Evolutionary conservation across 1,284 basidiomycete species (phyloP), one percentile per base, ranked within the genome.

Genomic region (Sphaerobolus stellatus): DNA sequence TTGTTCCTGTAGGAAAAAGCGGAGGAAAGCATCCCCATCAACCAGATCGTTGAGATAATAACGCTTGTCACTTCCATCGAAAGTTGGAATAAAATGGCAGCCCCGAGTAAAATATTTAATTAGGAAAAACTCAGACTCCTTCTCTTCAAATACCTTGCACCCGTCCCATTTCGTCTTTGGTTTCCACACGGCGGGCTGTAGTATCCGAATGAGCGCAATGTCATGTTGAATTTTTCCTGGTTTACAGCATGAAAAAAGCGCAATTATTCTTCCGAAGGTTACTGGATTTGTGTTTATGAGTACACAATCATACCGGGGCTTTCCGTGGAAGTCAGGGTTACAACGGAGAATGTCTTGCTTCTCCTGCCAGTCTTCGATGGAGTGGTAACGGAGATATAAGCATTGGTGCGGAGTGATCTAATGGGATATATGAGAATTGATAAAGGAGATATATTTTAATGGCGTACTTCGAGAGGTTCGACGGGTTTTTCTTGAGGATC

Each of bases 161-260:
- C 40, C 40, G n/a, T 43, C 40, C 40, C 40, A 43, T 18, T 43
- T 43, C 9, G 40, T 7, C 25, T 43, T 43, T 24, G 40, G 40
- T 8, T 18, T 43, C 40, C 40, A 43, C 40, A 55, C 55, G 22
- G 55, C 58, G 29, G 27, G 6, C 5, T 58, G 53, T 24, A 38
- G 36, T 22, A 38, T 38, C 22, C 7, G 36, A 38, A 38, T 22
- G 5, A 38, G 7, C 7, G 36, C 36, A 38, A 38, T 16, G 7
- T 38, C 36, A 7, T 22, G 22, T 7, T 7, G 36, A 5, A 16
- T 5, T 16, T 22, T 22, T 22, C 7, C 22, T 7, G 36, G 22
- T n/a, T 38, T 22, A 5, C 22, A 5, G 7, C 36, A 38, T 4
- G 36, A n/a, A 7, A 38, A 38, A 3, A 38, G 5, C n/a, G 22